Base-by-base conservation (phyloP, 2,329 filamentous ascomycete species). In the Trichoderma koningii region DNA sequence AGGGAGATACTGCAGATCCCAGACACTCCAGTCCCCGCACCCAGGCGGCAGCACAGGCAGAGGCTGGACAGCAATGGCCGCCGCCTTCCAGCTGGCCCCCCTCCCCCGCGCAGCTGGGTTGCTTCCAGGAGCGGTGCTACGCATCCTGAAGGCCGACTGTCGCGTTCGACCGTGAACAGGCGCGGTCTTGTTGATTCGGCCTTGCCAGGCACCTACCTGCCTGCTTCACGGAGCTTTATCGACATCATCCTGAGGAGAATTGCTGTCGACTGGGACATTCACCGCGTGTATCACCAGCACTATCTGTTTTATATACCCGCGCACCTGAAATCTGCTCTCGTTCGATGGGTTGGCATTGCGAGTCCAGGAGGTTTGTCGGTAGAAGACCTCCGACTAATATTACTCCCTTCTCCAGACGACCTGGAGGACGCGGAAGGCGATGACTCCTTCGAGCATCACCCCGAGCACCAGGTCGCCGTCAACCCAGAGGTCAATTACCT, bases 1-100 rank as follows among this genome's bases (percentile, higher is more conserved):
- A 82, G 85, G 66, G 79, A 83, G 66, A 82, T 88, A 66, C 81
- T 89, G 59, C 82, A 85, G 70, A 80, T 87, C 64, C 85, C 85
- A 66, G 85, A 87, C 70, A 82, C 82, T 30, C 84, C 84, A 26
- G 73, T 79, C 10, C 85, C 83, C 30, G 73, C 74, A 28, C 83
- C 84, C 28, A 79, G 84, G 64, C 77, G 80, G 50, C 76, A 76
- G 65, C 59, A 53, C 41, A 78, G 81, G 61, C 70, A 72, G 56
- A 74, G 78, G 66, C 75, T 82, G 48, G 83, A 83, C 70, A 73
- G 73, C 17, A 74, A 77, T 71, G 84, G 84, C 19, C 78, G 81
- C 64, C 79, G 84, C 63, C 74, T 82, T 21, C 85, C 86, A 10
- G 80, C 86, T 2, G 86, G 86, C 0, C 86, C 86, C 23, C 81